phyloP scores from a whole-genome alignment of 495 filamentous ascomycete species.

The Hypoxylon rickii region DNA sequence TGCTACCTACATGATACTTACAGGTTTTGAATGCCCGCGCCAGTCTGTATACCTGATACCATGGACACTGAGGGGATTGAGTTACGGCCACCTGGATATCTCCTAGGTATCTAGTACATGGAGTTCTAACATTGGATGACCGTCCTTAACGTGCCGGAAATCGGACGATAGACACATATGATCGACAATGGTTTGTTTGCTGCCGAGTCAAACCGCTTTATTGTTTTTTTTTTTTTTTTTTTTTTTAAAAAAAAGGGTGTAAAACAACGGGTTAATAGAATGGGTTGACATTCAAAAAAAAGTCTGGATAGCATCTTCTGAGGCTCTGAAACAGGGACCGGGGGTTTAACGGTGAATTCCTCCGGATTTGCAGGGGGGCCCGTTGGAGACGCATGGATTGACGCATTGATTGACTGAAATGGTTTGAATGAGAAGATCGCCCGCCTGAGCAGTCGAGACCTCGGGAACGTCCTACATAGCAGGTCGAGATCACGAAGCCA shows the following conservation, averaged over 20 bases:
- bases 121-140: conserved; percentile 7
- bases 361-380: conserved; percentile 11
- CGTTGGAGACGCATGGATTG: background rate
- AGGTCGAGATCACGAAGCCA: conserved; percentile 16
- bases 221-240: conserved; percentile 10
- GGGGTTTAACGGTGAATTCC: conserved; percentile 19
- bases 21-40: no score
- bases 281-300: no score
- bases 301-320: no score
- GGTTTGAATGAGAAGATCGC: conserved; percentile 12
- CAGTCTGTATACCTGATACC: background rate
- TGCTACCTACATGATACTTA: no score
- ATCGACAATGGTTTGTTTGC: conserved; percentile 11
- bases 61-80: background rate
- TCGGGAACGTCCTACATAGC: no score
- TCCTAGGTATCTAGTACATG: conserved; percentile 14
- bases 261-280: background rate
- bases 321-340: conserved; percentile 29
- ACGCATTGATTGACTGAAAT: conserved; percentile 15
- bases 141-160: conserved; percentile 5
- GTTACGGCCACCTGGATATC: background rate
- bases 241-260: conserved; percentile 12
- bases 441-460: conserved; percentile 14
- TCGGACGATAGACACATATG: conserved; percentile 30
- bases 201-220: no score